phyloP scores from a whole-genome alignment of 441 rosid species.

The Metrosideros polymorpha region DNA sequence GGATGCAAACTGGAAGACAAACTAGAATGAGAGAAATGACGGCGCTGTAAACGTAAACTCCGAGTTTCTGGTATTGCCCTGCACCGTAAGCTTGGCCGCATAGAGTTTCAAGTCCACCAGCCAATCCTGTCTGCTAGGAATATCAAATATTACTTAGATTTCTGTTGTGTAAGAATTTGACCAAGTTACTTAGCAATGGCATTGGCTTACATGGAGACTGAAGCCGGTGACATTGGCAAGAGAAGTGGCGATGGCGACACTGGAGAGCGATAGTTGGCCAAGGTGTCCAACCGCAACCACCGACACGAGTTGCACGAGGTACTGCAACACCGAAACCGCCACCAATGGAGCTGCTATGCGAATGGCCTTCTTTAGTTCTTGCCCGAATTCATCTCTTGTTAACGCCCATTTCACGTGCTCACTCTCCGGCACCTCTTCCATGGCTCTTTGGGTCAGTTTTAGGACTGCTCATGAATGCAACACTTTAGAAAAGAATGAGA shows the following conservation, averaged over 20 bases:
- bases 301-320: constrained; percentile 32
- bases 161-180: not conserved
- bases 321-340: constrained; percentile 20
- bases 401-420: constrained; percentile 8
- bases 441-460: not conserved
- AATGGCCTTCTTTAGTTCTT: constrained; percentile 30
- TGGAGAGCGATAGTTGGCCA: constrained; percentile 29
- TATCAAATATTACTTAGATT: not conserved
- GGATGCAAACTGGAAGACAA: constrained; percentile 24
- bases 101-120: constrained; percentile 50
- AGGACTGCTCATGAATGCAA: not conserved
- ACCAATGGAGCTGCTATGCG: constrained; percentile 37
- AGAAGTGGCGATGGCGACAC: constrained; percentile 34
- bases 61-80: constrained; percentile 31
- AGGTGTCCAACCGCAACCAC: constrained; percentile 38
- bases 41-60: constrained; percentile 32
- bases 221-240: no score
- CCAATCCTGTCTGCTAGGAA: constrained; percentile 37
- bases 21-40: constrained; percentile 25
- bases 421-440: not conserved
- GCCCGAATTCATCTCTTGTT: constrained; percentile 8
- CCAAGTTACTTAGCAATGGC: not conserved
- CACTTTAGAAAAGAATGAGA: not conserved
- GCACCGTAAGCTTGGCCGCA: constrained; percentile 71
- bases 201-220: constrained; percentile 24